Evolutionary conservation across 805 yeast species (phyloP).

Genomic region (Nakazawaea siamensis): DNA sequence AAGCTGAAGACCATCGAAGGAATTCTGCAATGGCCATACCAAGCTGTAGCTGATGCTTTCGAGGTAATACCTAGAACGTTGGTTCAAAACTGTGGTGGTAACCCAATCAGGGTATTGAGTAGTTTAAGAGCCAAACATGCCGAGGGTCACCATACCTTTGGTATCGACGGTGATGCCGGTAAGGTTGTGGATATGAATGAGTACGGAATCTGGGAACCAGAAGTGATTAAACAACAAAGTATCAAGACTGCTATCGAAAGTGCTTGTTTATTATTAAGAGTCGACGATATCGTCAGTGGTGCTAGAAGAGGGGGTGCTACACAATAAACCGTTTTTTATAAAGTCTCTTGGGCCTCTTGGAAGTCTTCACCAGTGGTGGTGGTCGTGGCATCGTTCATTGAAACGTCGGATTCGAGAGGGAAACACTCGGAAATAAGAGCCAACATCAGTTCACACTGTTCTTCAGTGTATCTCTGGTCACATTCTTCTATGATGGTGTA

Average conservation of each 20-base stretch:
- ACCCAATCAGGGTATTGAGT: conserved; percentile 82
- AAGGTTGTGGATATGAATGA: conserved; percentile 91
- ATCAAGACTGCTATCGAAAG: conserved; percentile 97
- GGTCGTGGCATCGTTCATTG: no score
- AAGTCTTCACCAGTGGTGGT: no score
- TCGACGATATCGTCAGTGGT: conserved; percentile 96
- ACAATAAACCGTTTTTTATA: no score
- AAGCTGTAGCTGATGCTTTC: conserved; percentile 97
- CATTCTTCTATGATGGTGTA: conserved; percentile 86
- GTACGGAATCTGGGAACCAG: conserved; percentile 99
- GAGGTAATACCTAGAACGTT: conserved; percentile 97
- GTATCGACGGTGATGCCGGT: conserved; percentile 93
- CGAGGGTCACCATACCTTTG: conserved; percentile 75
- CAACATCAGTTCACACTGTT: conserved; percentile 51
- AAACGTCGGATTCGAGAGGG: conserved; percentile 27
- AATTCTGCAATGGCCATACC: conserved; percentile 96
- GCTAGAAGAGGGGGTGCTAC: conserved; percentile 46
- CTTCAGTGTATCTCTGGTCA: conserved; percentile 75
- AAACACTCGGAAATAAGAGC: conserved; percentile 44
- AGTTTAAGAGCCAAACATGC: conserved; percentile 96
- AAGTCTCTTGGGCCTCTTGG: conserved; percentile 1
- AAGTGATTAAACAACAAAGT: conserved; percentile 93
- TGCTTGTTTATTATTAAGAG: conserved; percentile 89
- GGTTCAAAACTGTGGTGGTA: conserved; percentile 96
- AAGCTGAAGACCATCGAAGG: conserved; percentile 91